phyloP scores from a whole-genome alignment of 2,329 filamentous ascomycete genomes.

The Torrubiellomyces zombiae region DNA sequence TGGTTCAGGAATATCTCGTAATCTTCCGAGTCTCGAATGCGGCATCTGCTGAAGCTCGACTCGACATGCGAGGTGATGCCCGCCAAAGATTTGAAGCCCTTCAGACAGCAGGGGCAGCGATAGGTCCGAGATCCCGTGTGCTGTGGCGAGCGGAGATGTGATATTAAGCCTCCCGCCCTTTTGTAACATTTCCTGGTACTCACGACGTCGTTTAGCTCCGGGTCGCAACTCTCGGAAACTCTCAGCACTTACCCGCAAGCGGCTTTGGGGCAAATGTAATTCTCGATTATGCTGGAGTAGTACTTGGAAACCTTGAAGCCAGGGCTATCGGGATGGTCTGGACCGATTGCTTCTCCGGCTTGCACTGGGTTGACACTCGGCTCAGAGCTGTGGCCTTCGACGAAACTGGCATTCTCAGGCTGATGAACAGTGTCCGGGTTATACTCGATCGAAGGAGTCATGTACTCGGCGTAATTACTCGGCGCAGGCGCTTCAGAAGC shows the following conservation, averaged over 20 bases:
- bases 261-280: constrained; percentile 36
- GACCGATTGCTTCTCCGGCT: constrained; percentile 11
- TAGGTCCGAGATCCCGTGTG: constrained; percentile 20
- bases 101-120: constrained; percentile 28
- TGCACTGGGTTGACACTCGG: no score
- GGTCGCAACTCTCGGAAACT: no score
- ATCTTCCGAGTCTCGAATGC: constrained; percentile 22
- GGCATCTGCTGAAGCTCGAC: constrained; percentile 22
- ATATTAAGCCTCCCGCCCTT: constrained; percentile 13
- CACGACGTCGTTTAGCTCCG: no score
- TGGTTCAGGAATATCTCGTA: constrained; percentile 18
- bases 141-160: constrained; percentile 26
- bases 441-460: constrained; percentile 3
- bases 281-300: constrained; percentile 21
- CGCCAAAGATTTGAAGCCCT: constrained; percentile 21
- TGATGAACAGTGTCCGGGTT: constrained; percentile 5
- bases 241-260: constrained; percentile 30
- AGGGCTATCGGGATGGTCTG: constrained; percentile 27
- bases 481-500: constrained; percentile 12
- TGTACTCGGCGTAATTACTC: constrained; percentile 11
- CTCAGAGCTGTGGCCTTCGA: no score
- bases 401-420: constrained; percentile 6
- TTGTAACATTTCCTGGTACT: constrained; percentile 26
- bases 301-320: constrained; percentile 32
- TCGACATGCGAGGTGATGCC: constrained; percentile 33